Evolutionary conservation across 805 yeast species (phyloP).

Genomic region (Saturnispora zaruensis): DNA sequence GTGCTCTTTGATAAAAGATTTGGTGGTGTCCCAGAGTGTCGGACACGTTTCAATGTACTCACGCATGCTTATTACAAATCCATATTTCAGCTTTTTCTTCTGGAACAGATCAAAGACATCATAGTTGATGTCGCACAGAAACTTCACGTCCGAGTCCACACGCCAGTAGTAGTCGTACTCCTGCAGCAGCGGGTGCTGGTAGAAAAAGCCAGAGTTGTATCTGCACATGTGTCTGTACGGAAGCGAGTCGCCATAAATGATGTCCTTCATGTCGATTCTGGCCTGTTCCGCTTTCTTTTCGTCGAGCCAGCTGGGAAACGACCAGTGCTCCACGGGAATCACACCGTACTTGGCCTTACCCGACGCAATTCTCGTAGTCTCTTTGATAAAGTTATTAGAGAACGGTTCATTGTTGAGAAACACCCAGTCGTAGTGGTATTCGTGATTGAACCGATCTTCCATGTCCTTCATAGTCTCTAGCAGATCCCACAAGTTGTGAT

Average conservation of each 20-base stretch:
- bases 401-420: conserved; percentile 83
- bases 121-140: conserved; percentile 72
- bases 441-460: conserved; percentile 80
- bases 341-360: conserved; percentile 72
- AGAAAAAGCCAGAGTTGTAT: conserved; percentile 82
- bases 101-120: conserved; percentile 75
- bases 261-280: conserved; percentile 42
- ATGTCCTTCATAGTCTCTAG: conserved; percentile 60
- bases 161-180: conserved; percentile 93
- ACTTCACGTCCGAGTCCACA: conserved; percentile 76
- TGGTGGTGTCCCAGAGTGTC: conserved; percentile 70
- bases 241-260: conserved; percentile 55
- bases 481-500: conserved; percentile 52
- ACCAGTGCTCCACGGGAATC: conserved; percentile 79
- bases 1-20: conserved; percentile 45
- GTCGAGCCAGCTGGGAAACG: conserved; percentile 78
- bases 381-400: conserved; percentile 63
- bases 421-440: conserved; percentile 87
- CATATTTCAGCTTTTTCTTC: conserved; percentile 63
- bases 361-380: conserved; percentile 57
- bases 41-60: conserved; percentile 65
- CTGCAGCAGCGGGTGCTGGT: conserved; percentile 58
- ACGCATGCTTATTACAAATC: conserved; percentile 67
- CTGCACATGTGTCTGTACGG: conserved; percentile 87
- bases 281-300: conserved; percentile 48